These are phyloP conservation scores for Zymoseptoria ardabiliae DNA, from an alignment of 2,329 filamentous ascomycete genomes.

Conservation along the genomic window DNA sequence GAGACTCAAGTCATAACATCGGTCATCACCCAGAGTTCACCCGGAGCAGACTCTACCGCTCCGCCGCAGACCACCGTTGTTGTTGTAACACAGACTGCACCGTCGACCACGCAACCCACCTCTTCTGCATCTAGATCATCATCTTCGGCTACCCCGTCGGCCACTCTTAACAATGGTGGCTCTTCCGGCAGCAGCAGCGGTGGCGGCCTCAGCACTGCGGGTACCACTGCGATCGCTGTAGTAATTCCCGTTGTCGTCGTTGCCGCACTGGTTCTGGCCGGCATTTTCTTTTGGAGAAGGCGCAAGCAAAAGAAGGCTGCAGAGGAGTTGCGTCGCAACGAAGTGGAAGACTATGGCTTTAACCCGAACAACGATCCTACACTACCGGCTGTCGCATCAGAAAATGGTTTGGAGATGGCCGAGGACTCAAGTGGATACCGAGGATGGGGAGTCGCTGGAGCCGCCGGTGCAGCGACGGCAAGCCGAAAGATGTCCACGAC, in stretches of 20 bases:
- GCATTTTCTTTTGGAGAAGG: slow-evolving; percentile 79
- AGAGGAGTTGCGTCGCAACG: slow-evolving; percentile 84
- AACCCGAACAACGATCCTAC: slow-evolving; percentile 96
- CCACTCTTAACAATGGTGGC: slow-evolving; percentile 8
- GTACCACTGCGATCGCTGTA: slow-evolving; percentile 84
- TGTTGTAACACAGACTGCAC: slow-evolving; percentile 11
- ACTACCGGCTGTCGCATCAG: slow-evolving; percentile 52
- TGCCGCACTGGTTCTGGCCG: slow-evolving; percentile 67
- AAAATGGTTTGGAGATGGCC: slow-evolving; percentile 59
- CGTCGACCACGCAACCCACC: slow-evolving; percentile 2
- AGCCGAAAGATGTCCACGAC: slow-evolving; percentile 80
- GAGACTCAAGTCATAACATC: slow-evolving; percentile 17
- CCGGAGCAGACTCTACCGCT: slow-evolving; percentile 6
- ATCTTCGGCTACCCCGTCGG: background rate
- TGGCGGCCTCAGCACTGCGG: slow-evolving; percentile 51
- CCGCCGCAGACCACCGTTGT: slow-evolving; percentile 6
- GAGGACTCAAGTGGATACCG: slow-evolving; percentile 79
- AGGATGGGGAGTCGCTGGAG: slow-evolving; percentile 83
- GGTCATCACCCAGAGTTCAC: slow-evolving; percentile 8
- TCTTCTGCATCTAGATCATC: slow-evolving; percentile 7
- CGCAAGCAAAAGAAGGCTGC: slow-evolving; percentile 77
- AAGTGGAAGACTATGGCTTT: slow-evolving; percentile 94
- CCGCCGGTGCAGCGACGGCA: slow-evolving; percentile 55
- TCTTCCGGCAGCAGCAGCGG: background rate
- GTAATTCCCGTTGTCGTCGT: slow-evolving; percentile 89